Conservation (phyloP, 306 rosid species). For the Sophora flavescens region DNA sequence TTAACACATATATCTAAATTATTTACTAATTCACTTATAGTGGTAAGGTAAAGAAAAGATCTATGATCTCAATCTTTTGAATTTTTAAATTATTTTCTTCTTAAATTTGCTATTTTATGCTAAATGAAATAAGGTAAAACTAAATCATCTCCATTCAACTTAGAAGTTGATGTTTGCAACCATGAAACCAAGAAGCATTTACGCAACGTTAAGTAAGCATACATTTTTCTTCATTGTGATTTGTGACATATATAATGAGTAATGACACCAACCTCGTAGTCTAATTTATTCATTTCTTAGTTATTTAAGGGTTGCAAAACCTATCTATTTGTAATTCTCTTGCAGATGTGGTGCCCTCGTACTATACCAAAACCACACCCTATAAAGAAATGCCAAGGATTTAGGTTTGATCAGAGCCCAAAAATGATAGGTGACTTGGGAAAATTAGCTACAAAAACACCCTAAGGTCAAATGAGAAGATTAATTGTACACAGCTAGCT, state of each 20-base stretch:
- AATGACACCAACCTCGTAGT: constrained; percentile 8
- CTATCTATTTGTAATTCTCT: constrained; percentile 27
- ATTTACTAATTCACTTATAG: no score
- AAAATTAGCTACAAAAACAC: constrained; percentile 37
- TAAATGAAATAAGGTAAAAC: background rate
- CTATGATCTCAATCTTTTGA: no score
- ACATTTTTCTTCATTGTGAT: background rate
- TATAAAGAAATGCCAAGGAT: constrained; percentile 37
- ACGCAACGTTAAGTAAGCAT: background rate
- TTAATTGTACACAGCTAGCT: constrained; percentile 35
- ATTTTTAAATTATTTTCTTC: background rate
- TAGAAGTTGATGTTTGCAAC: constrained; percentile 2
- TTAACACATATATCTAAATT: no score
- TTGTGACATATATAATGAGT: background rate
- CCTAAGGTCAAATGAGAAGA: constrained; percentile 37
- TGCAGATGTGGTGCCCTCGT: constrained; percentile 6
- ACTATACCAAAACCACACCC: constrained; percentile 15
- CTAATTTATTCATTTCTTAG: constrained; percentile 24
- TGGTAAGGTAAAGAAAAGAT: no score
- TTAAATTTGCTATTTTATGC: background rate
- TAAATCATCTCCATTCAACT: background rate
- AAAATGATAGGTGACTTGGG: constrained; percentile 44
- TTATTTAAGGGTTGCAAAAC: constrained; percentile 29
- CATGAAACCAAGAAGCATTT: background rate
- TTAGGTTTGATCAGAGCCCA: constrained; percentile 36